Percentiles rank a stretch among this genome's conserved stretches.
phyloP scores from a whole-genome alignment of 176 grass and related monocot genomes.

The Typha latifolia region DNA sequence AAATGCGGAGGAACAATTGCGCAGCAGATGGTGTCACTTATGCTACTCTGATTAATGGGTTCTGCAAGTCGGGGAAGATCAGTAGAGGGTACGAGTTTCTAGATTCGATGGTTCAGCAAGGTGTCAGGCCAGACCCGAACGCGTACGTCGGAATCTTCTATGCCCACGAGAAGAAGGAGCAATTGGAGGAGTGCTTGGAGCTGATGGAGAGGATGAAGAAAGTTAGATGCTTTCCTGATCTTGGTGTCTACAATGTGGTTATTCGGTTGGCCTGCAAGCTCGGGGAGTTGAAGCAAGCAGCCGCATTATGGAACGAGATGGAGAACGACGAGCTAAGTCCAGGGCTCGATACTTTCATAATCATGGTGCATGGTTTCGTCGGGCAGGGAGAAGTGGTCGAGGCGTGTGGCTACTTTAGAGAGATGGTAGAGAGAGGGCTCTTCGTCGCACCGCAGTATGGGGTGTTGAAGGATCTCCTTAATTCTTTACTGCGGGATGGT shows the following conservation, averaged over 20 bases:
- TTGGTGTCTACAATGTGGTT: slow-evolving; percentile 60
- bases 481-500: slow-evolving; percentile 53
- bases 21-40: slow-evolving; percentile 55
- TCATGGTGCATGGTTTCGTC: slow-evolving; percentile 70
- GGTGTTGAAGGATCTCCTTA: slow-evolving; percentile 77
- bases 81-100: slow-evolving; percentile 67
- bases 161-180: slow-evolving; percentile 66
- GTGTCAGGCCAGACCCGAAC: slow-evolving; percentile 45
- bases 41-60: slow-evolving; percentile 50
- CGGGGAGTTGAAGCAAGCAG: slow-evolving; percentile 60
- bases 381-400: slow-evolving; percentile 47
- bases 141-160: slow-evolving; percentile 62
- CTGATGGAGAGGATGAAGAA: slow-evolving; percentile 72
- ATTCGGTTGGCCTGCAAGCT: slow-evolving; percentile 77
- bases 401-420: slow-evolving; percentile 69
- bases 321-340: slow-evolving; percentile 54
- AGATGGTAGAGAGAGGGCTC: slow-evolving; percentile 72
- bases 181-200: slow-evolving; percentile 84
- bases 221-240: slow-evolving; percentile 41
- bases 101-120: slow-evolving; percentile 46
- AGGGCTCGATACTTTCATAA: slow-evolving; percentile 66
- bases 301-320: slow-evolving; percentile 70
- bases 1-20: slow-evolving; percentile 77
- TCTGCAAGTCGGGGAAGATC: slow-evolving; percentile 71
- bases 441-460: slow-evolving; percentile 79